Conservation (phyloP, 1,284 basidiomycete species). For the Cutaneotrichosporon daszewskae region DNA sequence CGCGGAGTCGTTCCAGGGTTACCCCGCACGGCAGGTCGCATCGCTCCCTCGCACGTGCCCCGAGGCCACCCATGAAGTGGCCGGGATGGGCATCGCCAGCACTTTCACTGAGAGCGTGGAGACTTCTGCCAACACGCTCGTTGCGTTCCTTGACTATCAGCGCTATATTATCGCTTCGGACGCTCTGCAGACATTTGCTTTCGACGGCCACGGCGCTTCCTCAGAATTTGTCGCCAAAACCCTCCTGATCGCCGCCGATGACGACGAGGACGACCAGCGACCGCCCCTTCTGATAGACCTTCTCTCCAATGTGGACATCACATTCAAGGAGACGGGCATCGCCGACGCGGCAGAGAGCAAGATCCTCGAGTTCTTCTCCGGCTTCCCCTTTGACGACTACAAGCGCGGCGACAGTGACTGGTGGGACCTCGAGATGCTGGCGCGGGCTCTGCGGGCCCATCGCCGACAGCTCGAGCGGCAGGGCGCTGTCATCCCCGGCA, state of each 20-base stretch:
- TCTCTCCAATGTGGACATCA: constrained; percentile 75
- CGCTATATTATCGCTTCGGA: constrained; percentile 80
- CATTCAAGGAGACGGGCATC: constrained; percentile 72
- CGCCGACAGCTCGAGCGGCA: constrained; percentile 61
- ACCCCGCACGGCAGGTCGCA: constrained; percentile 77
- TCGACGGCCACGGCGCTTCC: constrained; percentile 70
- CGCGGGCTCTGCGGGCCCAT: constrained; percentile 60
- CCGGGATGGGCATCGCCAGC: constrained; percentile 60
- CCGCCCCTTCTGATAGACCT: constrained; percentile 80
- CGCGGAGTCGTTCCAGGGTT: constrained; percentile 80
- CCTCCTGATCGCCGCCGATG: constrained; percentile 57
- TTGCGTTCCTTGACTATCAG: constrained; percentile 73
- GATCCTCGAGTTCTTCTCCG: constrained; percentile 59
- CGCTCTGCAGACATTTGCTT: constrained; percentile 82
- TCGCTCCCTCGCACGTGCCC: constrained; percentile 48
- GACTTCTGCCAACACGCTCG: constrained; percentile 67
- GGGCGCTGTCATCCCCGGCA: constrained; percentile 59
- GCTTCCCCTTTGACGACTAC: constrained; percentile 70
- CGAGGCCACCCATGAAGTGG: constrained; percentile 49
- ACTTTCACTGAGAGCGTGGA: constrained; percentile 66
- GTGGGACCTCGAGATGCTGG: constrained; percentile 66
- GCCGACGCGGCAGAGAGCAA: constrained; percentile 54
- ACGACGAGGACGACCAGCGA: constrained; percentile 61
- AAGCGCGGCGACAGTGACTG: constrained; percentile 64
- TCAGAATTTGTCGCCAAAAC: constrained; percentile 66